phyloP scores from a whole-genome alignment of 139 green algal species.

The Chlamydomonas schloesseri region DNA sequence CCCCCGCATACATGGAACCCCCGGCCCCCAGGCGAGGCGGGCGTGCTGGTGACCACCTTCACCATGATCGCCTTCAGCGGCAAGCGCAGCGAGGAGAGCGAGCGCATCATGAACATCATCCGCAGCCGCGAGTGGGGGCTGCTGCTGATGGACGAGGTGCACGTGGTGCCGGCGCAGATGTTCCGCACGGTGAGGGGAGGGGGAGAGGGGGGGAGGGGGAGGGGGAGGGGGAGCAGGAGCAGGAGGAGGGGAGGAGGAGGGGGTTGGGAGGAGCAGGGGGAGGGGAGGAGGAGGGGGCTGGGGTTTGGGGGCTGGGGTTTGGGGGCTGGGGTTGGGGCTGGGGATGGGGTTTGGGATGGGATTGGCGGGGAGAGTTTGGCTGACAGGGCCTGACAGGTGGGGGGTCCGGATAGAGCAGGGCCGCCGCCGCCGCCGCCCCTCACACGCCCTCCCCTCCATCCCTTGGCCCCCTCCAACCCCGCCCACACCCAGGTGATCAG shows the following conservation, averaged over 20 bases:
- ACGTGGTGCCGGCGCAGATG: constrained; percentile 97
- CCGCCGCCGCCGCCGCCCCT: too few relatives aligned
- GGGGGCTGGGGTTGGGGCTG: too few relatives aligned
- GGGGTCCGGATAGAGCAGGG: too few relatives aligned
- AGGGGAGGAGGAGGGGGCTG: too few relatives aligned
- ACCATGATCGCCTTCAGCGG: constrained; percentile 96
- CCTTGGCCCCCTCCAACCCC: neutral
- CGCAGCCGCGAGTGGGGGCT: constrained; percentile 93
- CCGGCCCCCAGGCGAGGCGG: constrained; percentile 43
- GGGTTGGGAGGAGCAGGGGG: neutral
- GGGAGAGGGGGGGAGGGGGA: neutral
- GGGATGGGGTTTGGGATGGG: too few relatives aligned
- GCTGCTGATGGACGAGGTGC: constrained; percentile 98
- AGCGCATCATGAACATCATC: constrained; percentile 86
- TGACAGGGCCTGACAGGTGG: too few relatives aligned
- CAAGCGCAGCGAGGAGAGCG: constrained; percentile 77
- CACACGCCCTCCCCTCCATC: neutral
- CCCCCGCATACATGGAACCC: too few relatives aligned
- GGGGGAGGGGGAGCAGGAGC: too few relatives aligned
- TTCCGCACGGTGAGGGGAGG: constrained; percentile 88
- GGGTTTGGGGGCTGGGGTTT: too few relatives aligned
- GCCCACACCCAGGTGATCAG: constrained; percentile 20
- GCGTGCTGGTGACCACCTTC: constrained; percentile 95
- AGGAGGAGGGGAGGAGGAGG: neutral
- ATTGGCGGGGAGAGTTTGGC: too few relatives aligned